Evolutionary conservation across 805 yeast genomes (phyloP), one percentile per base, ranked within the genome.

Genomic region (Candida maltosa): DNA sequence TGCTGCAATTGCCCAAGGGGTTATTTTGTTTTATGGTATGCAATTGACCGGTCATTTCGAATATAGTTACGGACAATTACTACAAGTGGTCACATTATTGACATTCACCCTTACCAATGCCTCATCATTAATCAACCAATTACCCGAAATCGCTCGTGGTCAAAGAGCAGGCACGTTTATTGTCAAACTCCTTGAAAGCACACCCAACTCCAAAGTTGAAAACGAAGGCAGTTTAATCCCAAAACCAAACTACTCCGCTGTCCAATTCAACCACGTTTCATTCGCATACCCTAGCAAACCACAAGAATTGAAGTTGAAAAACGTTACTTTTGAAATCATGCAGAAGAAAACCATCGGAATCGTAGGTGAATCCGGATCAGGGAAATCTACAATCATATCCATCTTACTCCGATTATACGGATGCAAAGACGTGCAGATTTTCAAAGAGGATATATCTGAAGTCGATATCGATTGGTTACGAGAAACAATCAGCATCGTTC

Each of bases 361-460:
- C 1, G 76, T 81, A 3, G 99, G 98, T 1, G 78, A 75, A 23
- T 86, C 97, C 2, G 99, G 99, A 0, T 73, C 83, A 10, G 99
- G 99, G 0, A 93, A 93, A 56, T 83, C 96, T 0, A 87, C 97
- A 0, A 42, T 91, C 1, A 58, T 78, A 0, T 63, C 70, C 1
- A 46, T 89, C 9, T 43, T 89, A 0, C 56, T 79, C 2, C 63
- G 82, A 32, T 56, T 89, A 1, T 77, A 77, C 40, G 54, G 53
- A 1, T 60, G 69, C 2, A 5, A 18, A 12, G 10, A 20, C 14
- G 29, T 24, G 5, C 47, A 51, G 7, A 41, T 83, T 6, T 74
- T 69, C 26, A 26, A 31, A 10, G 44, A 48, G 2, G 78, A 78
- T 40, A 60, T 86, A 1, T 55, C 59, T 9, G 49, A 52, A 0